Evolutionary conservation across 129 eudicot species (phyloP).

Genomic region (Mikania micrantha): DNA sequence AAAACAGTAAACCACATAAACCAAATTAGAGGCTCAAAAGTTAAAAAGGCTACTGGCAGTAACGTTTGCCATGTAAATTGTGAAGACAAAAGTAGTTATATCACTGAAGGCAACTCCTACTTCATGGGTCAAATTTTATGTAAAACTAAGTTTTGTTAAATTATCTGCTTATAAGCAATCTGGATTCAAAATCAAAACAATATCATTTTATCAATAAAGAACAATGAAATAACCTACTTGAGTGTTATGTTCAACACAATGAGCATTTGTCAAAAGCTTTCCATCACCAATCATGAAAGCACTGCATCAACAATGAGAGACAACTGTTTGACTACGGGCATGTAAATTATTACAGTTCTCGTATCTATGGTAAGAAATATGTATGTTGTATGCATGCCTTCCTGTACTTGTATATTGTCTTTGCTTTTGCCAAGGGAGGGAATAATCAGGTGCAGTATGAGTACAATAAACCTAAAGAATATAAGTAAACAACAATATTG

Average conservation of each 20-base stretch:
- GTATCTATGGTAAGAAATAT: constrained; percentile 8
- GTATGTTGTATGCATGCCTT: constrained; percentile 57
- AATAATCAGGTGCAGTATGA: constrained; percentile 91
- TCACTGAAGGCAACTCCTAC: not conserved
- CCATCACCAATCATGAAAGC: constrained; percentile 98
- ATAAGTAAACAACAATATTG: not conserved
- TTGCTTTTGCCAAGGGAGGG: constrained; percentile 99
- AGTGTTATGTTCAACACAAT: constrained; percentile 88
- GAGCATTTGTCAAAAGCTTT: constrained; percentile 98
- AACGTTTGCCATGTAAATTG: constrained; percentile 3
- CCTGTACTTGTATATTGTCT: constrained; percentile 93
- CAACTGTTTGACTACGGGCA: not conserved
- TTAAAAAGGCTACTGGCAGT: not conserved
- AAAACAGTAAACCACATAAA: not conserved
- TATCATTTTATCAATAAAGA: not conserved
- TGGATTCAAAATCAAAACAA: not conserved
- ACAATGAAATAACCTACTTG: constrained; percentile 43
- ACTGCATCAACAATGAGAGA: constrained; percentile 42
- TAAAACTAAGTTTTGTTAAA: not conserved
- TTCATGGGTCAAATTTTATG: not conserved
- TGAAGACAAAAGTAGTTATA: not conserved
- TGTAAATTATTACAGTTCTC: not conserved
- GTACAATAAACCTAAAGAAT: constrained; percentile 75
- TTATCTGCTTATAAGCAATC: not conserved
- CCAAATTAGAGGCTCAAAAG: not conserved